Base-by-base conservation (phyloP, 2,329 filamentous ascomycete species). In the Xylariales sp. region DNA sequence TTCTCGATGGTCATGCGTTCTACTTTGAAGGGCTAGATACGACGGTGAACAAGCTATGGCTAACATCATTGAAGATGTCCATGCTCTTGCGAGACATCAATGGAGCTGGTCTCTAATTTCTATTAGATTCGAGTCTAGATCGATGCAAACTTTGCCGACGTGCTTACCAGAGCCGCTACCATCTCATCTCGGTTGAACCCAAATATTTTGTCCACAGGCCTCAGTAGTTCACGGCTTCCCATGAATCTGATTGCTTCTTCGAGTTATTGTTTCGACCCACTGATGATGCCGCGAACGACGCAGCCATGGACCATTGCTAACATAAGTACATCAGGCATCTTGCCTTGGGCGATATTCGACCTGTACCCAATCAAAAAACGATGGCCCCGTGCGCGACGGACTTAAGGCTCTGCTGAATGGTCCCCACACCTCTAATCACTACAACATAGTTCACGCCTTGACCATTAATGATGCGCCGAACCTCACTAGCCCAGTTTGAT, bases 61-160 rank as follows among this genome's bases (percentile, higher is more conserved):
- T n/a, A n/a, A n/a, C n/a, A n/a, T n/a, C n/a, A n/a, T n/a, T n/a
- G n/a, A n/a, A n/a, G n/a, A n/a, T n/a, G n/a, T n/a, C n/a, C n/a
- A n/a, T n/a, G n/a, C n/a, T n/a, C n/a, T n/a, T n/a, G n/a, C n/a
- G n/a, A n/a, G n/a, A 52, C 31, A 42, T 51, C 4, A 47, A 56
- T 14, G 50, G 50, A 16, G 39, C 33, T 20, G 40, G 47, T 8
- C 46, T 57, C 27, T 37, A 18, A 11, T 31, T 43, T 29, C 27
- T 49, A 19, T 45, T 45, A 15, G 38, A 42, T 18, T 49, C 38
- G 52, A 51, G 45, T 40, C 51, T 16, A 52, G 38, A 24, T 35
- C 55, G 32, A 59, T 62, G 38, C 58, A 61, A 4, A 65, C 52
- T 43, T 66, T 68, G 3, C 61, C 61, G 22, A 64, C 55, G 36